These are phyloP conservation scores for Heliamphora ciliata DNA, from an alignment of 179 eudicot species.

Conservation along the genomic window DNA sequence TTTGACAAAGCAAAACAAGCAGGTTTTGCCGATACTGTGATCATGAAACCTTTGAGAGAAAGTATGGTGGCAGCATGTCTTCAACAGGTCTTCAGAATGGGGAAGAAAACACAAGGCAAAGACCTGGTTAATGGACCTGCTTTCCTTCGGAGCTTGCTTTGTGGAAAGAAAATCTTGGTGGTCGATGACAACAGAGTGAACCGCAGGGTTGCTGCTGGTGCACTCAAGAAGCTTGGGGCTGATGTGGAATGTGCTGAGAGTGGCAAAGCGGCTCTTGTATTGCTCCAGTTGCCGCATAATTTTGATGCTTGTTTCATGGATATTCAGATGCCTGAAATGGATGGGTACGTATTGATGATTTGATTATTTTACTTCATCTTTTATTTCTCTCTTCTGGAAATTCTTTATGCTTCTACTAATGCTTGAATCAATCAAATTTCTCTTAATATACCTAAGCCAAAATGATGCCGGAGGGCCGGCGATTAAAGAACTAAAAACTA, in stretches of 20 bases:
- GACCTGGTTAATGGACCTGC: constrained; percentile 26
- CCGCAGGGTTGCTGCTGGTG: constrained; percentile 69
- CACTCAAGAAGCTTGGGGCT: constrained; percentile 63
- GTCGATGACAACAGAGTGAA: constrained; percentile 65
- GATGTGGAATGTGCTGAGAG: constrained; percentile 56
- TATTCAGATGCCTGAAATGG: constrained; percentile 83
- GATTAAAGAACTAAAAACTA: too few relatives aligned
- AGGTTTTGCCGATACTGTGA: constrained; percentile 60
- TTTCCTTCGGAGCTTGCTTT: constrained; percentile 37
- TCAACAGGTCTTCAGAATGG: constrained; percentile 54
- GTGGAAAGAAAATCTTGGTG: constrained; percentile 54
- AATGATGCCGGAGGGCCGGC: too few relatives aligned
- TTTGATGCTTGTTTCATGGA: constrained; percentile 75
- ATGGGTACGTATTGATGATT: constrained; percentile 36
- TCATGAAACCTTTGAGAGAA: constrained; percentile 66
- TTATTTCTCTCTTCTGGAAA: too few relatives aligned
- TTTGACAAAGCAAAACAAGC: constrained; percentile 44
- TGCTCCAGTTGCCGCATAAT: constrained; percentile 48
- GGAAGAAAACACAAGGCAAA: constrained; percentile 31
- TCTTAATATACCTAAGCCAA: too few relatives aligned
- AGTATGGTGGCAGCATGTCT: constrained; percentile 67
- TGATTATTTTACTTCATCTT: too few relatives aligned
- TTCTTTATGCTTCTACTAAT: too few relatives aligned
- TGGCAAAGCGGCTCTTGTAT: constrained; percentile 50
- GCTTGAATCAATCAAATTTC: too few relatives aligned